Evolutionary conservation across 176 grass and related monocot genomes (phyloP).

Genomic region (Musa acuminata): DNA sequence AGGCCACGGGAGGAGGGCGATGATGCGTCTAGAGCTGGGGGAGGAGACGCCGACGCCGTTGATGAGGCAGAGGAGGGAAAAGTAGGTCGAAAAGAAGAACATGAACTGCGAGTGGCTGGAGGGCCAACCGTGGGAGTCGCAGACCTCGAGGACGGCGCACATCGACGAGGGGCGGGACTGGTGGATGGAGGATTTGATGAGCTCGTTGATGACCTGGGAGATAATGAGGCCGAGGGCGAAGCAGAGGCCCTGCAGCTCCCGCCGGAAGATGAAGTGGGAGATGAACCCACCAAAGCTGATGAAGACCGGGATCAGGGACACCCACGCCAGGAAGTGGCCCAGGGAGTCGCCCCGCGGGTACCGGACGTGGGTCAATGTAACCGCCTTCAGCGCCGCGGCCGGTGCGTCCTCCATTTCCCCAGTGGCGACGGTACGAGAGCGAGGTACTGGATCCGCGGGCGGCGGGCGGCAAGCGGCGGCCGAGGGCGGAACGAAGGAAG

Average conservation of each 20-base stretch:
- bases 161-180: slow-evolving; percentile 64
- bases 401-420: slow-evolving; percentile 26
- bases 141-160: slow-evolving; percentile 69
- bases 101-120: slow-evolving; percentile 92
- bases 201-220: slow-evolving; percentile 74
- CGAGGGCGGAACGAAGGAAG: not conserved
- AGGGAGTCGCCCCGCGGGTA: slow-evolving; percentile 63
- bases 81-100: slow-evolving; percentile 94
- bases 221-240: slow-evolving; percentile 62
- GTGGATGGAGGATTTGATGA: slow-evolving; percentile 80
- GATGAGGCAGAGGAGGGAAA: slow-evolving; percentile 51
- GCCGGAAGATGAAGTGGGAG: slow-evolving; percentile 94
- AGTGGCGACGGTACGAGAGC: not conserved
- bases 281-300: slow-evolving; percentile 90
- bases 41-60: slow-evolving; percentile 10
- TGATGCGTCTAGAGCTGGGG: slow-evolving; percentile 16
- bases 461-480: not conserved
- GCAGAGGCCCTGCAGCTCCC: slow-evolving; percentile 81
- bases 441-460: not conserved
- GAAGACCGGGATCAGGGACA: slow-evolving; percentile 92
- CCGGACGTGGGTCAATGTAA: slow-evolving; percentile 85
- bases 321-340: slow-evolving; percentile 79
- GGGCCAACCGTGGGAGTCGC: slow-evolving; percentile 91
- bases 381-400: slow-evolving; percentile 57
- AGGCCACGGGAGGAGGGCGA: slow-evolving; percentile 56